Evolutionary conservation across 2,329 filamentous ascomycete genomes (phyloP), one percentile per base, ranked within the genome.

Genomic region (Clarireedia monteithiana): DNA sequence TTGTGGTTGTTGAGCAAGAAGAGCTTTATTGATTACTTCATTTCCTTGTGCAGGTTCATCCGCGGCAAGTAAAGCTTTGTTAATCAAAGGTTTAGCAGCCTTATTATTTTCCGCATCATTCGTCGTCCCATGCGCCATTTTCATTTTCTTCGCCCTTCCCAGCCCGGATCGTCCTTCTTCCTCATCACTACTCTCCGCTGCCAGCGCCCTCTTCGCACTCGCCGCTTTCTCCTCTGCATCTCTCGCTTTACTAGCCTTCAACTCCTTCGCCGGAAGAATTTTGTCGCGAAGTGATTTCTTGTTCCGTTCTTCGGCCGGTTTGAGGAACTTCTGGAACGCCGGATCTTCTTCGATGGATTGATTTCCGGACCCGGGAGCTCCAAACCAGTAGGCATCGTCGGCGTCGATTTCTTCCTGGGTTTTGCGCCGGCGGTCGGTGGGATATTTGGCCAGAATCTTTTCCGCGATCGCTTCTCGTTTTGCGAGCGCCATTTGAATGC

Each of bases 121-220:
- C 24, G 15, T 17, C 17, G 10, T 52, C 17, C n/a, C 44, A 4
- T 51, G 54, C 20, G 27, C 52, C 30, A 50, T 59, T 44, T 65
- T 68, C 42, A 61, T 30, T 47, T 69, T 70, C 63, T 70, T 70
- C 39, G 66, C 65, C 45, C 63, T 68, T 34, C 68, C 68, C 30
- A 70, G 44, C n/a, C 60, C 60, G 52, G 68, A 68, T 47, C 69
- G 61, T 2, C 69, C 68, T 49, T 65, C 66, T 23, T 70, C 69
- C 34, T 71, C 69, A 57, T 70, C 69, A 50, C 69, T 70, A 40
- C 63, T 68, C 39, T 69, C 66, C 24, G 60, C 60, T 42, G 47
- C 62, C 49, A 64, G 52, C 12, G 51, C 62, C n/a, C 66, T 61
- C 58, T 68, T 69, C 20, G 63, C 63, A 58, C 64, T 69, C 6